Base-by-base conservation (phyloP, 1,284 basidiomycete genomes). In the Sanghuangporus baumii region DNA sequence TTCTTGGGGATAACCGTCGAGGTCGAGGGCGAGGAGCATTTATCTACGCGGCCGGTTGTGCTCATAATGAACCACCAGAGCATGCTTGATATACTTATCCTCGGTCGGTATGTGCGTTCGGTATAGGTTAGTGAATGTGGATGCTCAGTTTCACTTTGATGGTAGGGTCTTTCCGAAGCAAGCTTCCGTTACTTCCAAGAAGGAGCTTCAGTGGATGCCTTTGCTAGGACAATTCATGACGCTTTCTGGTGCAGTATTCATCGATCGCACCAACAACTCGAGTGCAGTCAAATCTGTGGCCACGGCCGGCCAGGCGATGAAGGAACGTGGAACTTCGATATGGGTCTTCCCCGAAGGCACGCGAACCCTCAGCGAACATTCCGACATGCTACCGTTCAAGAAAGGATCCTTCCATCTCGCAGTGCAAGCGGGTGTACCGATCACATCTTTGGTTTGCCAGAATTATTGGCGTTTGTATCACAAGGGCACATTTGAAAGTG, bases 361-460 rank as follows among this genome's bases (percentile, higher is more conserved):
- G 2, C 85, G 97, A 26, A 87, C 91, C 26, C 82, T 83, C 62
- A 80, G 81, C n/a, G 78, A 86, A 66, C 77, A 81, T 51, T 82
- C 88, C 7, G 80, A 83, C 38, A 75, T 98, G 71, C 80, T 94
- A 2, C 90, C 94, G 0, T 91, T 99, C 79, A 99, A 99, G 79
- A 99, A 98, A 76, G 97, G 97, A 46, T 96, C 95, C 0, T 99
- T 99, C 82, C 94, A 99, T 72, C 83, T 98, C 41, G 96, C 97
- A 12, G 81, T 98, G 14, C 89, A 97, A 75, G 88, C 89, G 6
- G 88, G 88, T 23, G 81, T 96, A 51, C 94, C 95, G 6, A 88
- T 99, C 68, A 83, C 94, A 16, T 95, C 96, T 8, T 85, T 99
- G 59, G 89, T 99, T 0, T 89, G 89, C 67, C 95, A 99, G 76